A percentile compares a stretch with the other conserved stretches of the same genome.
Conservation (phyloP, 768 basidiomycete genomes). For the Leccinum aurantiacum region DNA sequence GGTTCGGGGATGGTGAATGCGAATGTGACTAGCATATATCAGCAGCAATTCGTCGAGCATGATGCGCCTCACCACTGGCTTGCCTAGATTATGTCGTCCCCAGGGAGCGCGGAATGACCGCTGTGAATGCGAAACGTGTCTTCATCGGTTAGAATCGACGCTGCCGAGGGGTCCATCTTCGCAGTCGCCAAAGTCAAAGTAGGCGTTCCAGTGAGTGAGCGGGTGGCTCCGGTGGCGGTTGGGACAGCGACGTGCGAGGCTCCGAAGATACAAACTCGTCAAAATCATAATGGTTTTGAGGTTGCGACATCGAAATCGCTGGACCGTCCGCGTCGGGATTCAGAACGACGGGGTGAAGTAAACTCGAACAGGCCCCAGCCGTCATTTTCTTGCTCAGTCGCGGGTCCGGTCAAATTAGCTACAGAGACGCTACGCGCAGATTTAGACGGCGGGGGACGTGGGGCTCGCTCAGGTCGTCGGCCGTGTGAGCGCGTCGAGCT, state of each 20-base stretch:
- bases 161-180: slow-evolving; percentile 41
- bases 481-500: too few relatives aligned
- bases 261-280: slow-evolving; percentile 40
- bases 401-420: neutral
- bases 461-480: too few relatives aligned
- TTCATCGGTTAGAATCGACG: slow-evolving; percentile 32
- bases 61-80: slow-evolving; percentile 45
- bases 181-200: slow-evolving; percentile 65
- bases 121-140: slow-evolving; percentile 10
- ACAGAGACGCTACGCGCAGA: too few relatives aligned
- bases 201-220: slow-evolving; percentile 37
- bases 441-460: neutral
- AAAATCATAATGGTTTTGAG: slow-evolving; percentile 42
- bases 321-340: neutral
- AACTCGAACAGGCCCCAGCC: slow-evolving; percentile 43
- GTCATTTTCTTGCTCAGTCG: slow-evolving; percentile 32
- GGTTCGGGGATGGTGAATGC: slow-evolving; percentile 10
- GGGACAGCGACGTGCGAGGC: slow-evolving; percentile 6
- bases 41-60: neutral
- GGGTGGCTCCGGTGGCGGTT: neutral
- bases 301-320: neutral
- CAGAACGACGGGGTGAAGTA: slow-evolving; percentile 21
- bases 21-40: slow-evolving; percentile 11
- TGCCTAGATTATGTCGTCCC: slow-evolving; percentile 68
- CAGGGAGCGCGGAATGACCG: slow-evolving; percentile 27